These are phyloP conservation scores for Rhododendron molle DNA, from an alignment of 148 eudicot genomes.

Conservation along the genomic window DNA sequence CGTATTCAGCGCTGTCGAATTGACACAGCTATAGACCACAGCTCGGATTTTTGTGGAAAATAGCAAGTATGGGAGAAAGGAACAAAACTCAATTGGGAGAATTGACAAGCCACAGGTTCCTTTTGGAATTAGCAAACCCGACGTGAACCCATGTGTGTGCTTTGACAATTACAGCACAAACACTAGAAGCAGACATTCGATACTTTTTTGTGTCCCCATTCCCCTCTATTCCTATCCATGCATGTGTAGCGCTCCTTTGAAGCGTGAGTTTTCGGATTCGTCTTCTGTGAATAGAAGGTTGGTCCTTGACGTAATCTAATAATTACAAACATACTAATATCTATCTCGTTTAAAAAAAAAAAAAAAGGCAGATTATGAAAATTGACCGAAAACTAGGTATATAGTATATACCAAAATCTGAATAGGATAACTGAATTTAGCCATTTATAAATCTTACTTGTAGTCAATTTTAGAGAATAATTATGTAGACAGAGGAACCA, in stretches of 20 bases:
- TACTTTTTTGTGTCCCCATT: no score
- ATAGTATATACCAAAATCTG: neutral
- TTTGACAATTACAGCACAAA: neutral
- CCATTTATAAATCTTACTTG: no score
- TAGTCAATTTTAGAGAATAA: no score
- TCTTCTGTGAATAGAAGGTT: no score
- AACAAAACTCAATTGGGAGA: neutral
- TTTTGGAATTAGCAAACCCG: neutral
- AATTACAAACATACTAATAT: no score
- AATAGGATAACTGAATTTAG: neutral
- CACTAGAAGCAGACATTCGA: neutral
- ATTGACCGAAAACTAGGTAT: no score
- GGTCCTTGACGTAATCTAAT: no score
- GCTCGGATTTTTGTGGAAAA: neutral
- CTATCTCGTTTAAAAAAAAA: no score
- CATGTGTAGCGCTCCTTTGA: no score
- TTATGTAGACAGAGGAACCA: neutral
- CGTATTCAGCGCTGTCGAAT: neutral
- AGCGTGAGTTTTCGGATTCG: no score
- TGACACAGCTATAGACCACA: neutral
- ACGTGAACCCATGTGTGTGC: neutral
- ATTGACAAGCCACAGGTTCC: neutral
- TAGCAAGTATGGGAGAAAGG: neutral
- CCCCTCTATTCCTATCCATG: no score
- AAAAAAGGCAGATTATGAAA: neutral